These are phyloP conservation scores for Pseudevernia furfuracea DNA, from an alignment of 495 filamentous ascomycete species.

Conservation along the genomic window DNA sequence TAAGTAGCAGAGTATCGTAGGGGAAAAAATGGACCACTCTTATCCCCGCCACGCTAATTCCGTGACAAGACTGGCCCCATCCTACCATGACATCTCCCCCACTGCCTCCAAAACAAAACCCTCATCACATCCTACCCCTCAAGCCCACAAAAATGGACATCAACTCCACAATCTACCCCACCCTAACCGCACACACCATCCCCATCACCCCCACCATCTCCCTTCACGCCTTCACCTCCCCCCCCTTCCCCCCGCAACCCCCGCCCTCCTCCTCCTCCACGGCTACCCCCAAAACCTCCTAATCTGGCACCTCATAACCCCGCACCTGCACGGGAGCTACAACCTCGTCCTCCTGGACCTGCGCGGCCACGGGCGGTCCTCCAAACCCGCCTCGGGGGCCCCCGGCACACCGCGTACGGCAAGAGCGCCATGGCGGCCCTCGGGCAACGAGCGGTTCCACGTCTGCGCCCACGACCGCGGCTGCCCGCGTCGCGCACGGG, in stretches of 20 bases:
- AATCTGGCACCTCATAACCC: slow-evolving; percentile 35
- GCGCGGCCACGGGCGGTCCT: slow-evolving; percentile 36
- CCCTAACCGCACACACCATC: neutral
- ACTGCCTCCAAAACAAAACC: too few species aligned
- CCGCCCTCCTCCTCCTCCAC: slow-evolving; percentile 36
- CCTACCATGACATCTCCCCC: too few species aligned
- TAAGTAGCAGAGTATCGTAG: too few species aligned
- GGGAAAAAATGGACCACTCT: too few species aligned
- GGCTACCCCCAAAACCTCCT: slow-evolving; percentile 33
- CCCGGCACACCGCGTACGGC: slow-evolving; percentile 25
- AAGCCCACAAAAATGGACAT: neutral
- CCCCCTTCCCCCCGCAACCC: slow-evolving; percentile 4
- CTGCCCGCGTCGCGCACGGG: slow-evolving; percentile 35
- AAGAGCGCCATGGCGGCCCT: slow-evolving; percentile 34
- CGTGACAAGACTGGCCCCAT: too few species aligned
- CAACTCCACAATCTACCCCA: neutral
- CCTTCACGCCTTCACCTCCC: neutral
- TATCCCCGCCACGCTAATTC: too few species aligned
- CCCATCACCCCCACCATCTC: neutral
- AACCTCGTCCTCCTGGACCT: slow-evolving; percentile 34
- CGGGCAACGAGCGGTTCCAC: slow-evolving; percentile 26
- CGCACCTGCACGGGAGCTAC: slow-evolving; percentile 28
- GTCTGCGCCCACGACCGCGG: slow-evolving; percentile 38
- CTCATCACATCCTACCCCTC: neutral
- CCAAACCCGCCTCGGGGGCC: slow-evolving; percentile 33